Base-by-base conservation (phyloP, 108 stramenopile species). In the Skeletonema grethae region DNA sequence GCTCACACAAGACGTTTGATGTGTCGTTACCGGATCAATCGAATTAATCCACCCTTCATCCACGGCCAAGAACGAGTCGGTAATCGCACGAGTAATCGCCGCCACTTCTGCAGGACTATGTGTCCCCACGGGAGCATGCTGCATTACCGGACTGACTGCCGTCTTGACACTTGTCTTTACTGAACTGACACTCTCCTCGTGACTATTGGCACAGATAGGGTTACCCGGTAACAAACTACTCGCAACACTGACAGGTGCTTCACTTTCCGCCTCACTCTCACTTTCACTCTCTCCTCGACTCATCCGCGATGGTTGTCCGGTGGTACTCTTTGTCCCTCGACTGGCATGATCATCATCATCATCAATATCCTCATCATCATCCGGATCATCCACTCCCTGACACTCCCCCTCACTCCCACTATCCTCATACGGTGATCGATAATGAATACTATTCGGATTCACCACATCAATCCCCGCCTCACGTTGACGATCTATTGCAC, bases 41-140 rank as follows among this genome's bases (percentile, higher is more conserved):
- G 88, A 90, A 74, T 94, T 94, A 16, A 94, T 94, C 93, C 93
- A 94, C 1, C 88, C 90, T 66, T 94, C 90, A 76, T 94, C 93
- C 13, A 94, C 88, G 0, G 88, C 83, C 69, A 94, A 76, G 46
- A 94, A 94, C 0, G 88, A 87, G 45, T 91, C 82, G 4, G 88
- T 90, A 50, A 94, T 88, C 2, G 90, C 90, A 13, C 78, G 61
- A 12, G 88, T 86, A 48, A 94, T 87, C 13, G 81, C 79, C 31
- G 90, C 82, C 25, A 88, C 82, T 79, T 94, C 93, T 2, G 64
- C 63, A 2, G 90, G 84, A 55, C 80, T 82, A 67, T 93, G 92
- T 16, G 87, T 88, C 25, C 92, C 92, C 38, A 82, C 74, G 0
- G 76, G 80, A 22, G 76, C 84, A 70, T 87, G 80, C n/a, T 78